Evolutionary conservation across 192 early-diverging fungal species (phyloP), one percentile per base, ranked within the genome.

Genomic region (Coemansia sp.): DNA sequence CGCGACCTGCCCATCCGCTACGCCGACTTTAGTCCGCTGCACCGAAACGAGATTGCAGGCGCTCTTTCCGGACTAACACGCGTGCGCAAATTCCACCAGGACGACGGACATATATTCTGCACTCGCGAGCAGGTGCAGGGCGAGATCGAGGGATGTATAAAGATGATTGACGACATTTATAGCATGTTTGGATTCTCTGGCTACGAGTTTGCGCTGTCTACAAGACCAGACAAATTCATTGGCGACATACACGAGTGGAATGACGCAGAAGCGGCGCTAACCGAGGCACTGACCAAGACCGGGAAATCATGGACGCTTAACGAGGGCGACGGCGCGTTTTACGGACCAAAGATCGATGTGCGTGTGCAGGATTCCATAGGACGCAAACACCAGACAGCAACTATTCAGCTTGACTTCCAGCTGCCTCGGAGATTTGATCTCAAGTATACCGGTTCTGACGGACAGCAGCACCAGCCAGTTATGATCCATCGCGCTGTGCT

Each of bases 81-180:
- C 13, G 94, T 96, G 41, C 88, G 92, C 57, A 87, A 92, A 66
- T 98, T 98, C 79, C 94, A 98, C 62, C 95, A 98, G 77, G 95
- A 98, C 62, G 95, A 98, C 66, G 95, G 91, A 0, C 95, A 98
- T 64, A 95, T 98, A 55, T 98, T 98, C 75, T 98, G 95, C 65
- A 82, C 86, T 4, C 84, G 84, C 34, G 82, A 84, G 4, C 94
- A 98, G 69, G 89, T 96, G 52, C 73, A 74, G 20, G 56, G 75
- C 27, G 95, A 98, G 82, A 96, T 98, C 62, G 70, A 77, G 3
- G 73, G 83, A 22, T 90, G 86, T 19, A 71, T 98, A n/a, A 73
- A 77, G 1, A 85, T 98, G 70, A 85, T 98, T 15, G 80, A 90
- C 36, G 75, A 81, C 50, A 89, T 94, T 2, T 98, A 96, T 67